These are phyloP conservation scores for Fusarium secorum DNA, from an alignment of 2,329 filamentous ascomycete species.

Conservation along the genomic window DNA sequence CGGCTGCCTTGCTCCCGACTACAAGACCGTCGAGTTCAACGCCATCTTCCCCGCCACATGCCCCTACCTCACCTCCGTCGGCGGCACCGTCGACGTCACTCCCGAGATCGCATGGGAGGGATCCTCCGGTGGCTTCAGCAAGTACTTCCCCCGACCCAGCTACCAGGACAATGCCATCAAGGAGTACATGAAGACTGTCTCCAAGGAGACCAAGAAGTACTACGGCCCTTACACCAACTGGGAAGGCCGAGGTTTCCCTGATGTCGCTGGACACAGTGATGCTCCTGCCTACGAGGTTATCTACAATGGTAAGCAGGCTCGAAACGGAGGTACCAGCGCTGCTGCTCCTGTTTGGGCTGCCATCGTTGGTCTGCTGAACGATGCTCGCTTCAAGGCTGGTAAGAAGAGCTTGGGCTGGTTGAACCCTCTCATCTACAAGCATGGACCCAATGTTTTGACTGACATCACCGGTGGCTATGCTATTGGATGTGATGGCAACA, in stretches of 20 bases:
- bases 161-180: constrained; percentile 56
- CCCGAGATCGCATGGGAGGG: constrained; percentile 55
- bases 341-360: constrained; percentile 58
- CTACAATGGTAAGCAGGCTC: constrained; percentile 37
- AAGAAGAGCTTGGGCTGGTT: constrained; percentile 58
- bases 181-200: constrained; percentile 48
- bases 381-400: constrained; percentile 52
- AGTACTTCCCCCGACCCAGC: constrained; percentile 55
- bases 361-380: constrained; percentile 58
- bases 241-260: constrained; percentile 54
- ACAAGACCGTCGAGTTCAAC: constrained; percentile 42
- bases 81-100: constrained; percentile 59
- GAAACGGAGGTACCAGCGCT: constrained; percentile 51
- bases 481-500: constrained; percentile 43
- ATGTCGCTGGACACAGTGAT: constrained; percentile 54
- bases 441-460: constrained; percentile 25
- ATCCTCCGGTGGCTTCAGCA: constrained; percentile 58
- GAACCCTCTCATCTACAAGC: constrained; percentile 55
- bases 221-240: constrained; percentile 44
- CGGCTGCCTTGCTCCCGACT: constrained; percentile 20
- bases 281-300: constrained; percentile 60
- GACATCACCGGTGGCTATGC: constrained; percentile 45
- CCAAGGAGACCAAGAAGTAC: constrained; percentile 49
- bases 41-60: constrained; percentile 53
- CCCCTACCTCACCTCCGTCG: constrained; percentile 59